Evolutionary conservation across 2,329 filamentous ascomycete species (phyloP).

Genomic region (Phialemoniopsis sp.): DNA sequence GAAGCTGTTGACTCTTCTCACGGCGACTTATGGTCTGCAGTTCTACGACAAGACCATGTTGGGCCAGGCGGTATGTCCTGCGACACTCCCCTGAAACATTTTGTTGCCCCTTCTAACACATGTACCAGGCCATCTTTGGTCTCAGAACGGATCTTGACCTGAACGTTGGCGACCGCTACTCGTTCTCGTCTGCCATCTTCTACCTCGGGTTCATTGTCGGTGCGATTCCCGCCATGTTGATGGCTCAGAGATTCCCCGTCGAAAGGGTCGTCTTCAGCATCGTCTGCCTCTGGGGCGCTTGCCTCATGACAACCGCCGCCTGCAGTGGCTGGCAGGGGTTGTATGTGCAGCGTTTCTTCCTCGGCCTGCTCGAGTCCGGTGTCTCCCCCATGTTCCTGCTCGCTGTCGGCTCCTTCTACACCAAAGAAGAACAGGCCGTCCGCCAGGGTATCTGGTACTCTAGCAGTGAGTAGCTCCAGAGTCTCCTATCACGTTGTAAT

Average conservation of each 20-base stretch:
- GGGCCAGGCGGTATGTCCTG: too few relatives aligned
- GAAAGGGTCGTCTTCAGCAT: slow-evolving; percentile 35
- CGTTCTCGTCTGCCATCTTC: slow-evolving; percentile 38
- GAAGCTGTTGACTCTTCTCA: slow-evolving; percentile 37
- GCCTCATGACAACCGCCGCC: slow-evolving; percentile 28
- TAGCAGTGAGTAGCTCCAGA: too few relatives aligned
- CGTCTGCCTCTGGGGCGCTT: slow-evolving; percentile 30
- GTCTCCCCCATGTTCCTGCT: slow-evolving; percentile 42
- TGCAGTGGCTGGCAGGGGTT: slow-evolving; percentile 30
- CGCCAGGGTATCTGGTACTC: slow-evolving; percentile 29
- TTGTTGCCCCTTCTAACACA: too few relatives aligned
- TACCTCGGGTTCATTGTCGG: slow-evolving; percentile 44
- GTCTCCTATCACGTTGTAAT: too few relatives aligned
- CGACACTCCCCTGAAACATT: too few relatives aligned
- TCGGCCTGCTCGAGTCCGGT: slow-evolving; percentile 51
- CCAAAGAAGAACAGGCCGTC: slow-evolving; percentile 28
- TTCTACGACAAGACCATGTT: slow-evolving; percentile 51
- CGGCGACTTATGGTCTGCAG: slow-evolving; percentile 38
- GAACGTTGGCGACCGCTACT: slow-evolving; percentile 37
- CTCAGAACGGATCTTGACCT: slow-evolving; percentile 33
- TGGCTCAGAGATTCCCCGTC: slow-evolving; percentile 40
- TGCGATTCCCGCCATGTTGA: slow-evolving; percentile 36
- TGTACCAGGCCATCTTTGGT: slow-evolving; percentile 36
- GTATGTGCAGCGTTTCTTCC: slow-evolving; percentile 45
- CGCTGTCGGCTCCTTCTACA: slow-evolving; percentile 48